A percentile compares a stretch with the other conserved stretches of the same genome.
Conservation (phyloP, 73 alveolate genomes). For the Stentor roeselii region DNA sequence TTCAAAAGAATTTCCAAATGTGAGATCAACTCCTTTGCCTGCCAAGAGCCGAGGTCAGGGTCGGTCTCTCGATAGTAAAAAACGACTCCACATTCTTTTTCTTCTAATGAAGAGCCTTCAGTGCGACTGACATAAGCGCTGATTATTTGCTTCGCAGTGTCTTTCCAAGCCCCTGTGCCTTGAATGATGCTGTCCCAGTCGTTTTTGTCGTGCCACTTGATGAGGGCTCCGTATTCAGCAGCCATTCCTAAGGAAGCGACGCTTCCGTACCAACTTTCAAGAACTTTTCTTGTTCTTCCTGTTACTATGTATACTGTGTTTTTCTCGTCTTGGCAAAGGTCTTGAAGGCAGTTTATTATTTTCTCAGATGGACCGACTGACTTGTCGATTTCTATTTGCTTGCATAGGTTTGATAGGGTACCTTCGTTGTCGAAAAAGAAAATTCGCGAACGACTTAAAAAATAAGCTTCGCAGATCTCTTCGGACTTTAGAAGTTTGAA, state of each 20-base stretch:
- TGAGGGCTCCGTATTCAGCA: slow-evolving; percentile 67
- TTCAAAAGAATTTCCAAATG: slow-evolving; percentile 31
- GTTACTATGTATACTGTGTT: not conserved
- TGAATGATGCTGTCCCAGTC: slow-evolving; percentile 30
- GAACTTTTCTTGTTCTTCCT: slow-evolving; percentile 16
- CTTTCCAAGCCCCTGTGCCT: slow-evolving; percentile 46
- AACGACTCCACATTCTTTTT: slow-evolving; percentile 48
- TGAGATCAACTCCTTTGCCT: slow-evolving; percentile 55
- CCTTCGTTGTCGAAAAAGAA: slow-evolving; percentile 24
- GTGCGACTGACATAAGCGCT: slow-evolving; percentile 56
- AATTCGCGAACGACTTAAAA: not conserved
- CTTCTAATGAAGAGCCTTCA: slow-evolving; percentile 69
- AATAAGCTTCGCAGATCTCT: not conserved
- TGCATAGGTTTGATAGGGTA: slow-evolving; percentile 3
- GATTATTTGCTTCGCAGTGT: slow-evolving; percentile 52
- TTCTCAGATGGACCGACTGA: slow-evolving; percentile 13
- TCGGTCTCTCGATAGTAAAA: slow-evolving; percentile 60
- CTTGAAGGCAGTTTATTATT: not conserved
- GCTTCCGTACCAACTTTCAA: not conserved
- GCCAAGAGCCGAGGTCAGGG: slow-evolving; percentile 64
- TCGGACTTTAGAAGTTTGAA: not conserved
- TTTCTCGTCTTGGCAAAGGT: slow-evolving; percentile 11
- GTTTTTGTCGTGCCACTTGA: slow-evolving; percentile 37
- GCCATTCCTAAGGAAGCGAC: slow-evolving; percentile 45
- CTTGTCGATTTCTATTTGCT: slow-evolving; percentile 1